A percentile compares a stretch with the other conserved stretches of the same genome.
These are phyloP conservation scores for Penicillium decumbens DNA, from an alignment of 2,329 filamentous ascomycete species.

Conservation along the genomic window DNA sequence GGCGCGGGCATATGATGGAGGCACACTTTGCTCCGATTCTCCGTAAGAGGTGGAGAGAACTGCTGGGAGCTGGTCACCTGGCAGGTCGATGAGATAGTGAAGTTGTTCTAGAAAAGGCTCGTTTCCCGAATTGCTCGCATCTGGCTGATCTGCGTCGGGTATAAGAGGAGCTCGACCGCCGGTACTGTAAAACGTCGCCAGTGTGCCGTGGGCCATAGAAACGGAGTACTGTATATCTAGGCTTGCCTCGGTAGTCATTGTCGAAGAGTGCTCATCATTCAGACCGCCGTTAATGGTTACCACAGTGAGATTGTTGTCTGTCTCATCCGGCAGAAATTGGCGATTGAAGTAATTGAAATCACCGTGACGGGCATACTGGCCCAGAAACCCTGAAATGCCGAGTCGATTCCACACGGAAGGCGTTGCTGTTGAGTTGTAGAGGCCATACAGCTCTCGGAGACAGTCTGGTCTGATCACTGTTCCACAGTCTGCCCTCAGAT, in stretches of 20 bases:
- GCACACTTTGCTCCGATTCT: constrained; percentile 61
- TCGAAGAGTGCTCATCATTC: constrained; percentile 45
- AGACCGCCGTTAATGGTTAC: constrained; percentile 55
- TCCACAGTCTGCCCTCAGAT: constrained; percentile 35
- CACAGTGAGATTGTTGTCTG: constrained; percentile 54
- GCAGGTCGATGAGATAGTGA: constrained; percentile 54
- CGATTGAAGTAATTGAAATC: constrained; percentile 57
- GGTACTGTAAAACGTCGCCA: constrained; percentile 57
- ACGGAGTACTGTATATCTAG: constrained; percentile 61
- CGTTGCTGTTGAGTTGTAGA: constrained; percentile 29
- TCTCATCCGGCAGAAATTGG: constrained; percentile 50
- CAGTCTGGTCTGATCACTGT: constrained; percentile 46
- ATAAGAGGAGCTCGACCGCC: constrained; percentile 53
- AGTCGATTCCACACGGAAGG: constrained; percentile 38
- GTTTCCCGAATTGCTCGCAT: constrained; percentile 47
- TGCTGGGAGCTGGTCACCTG: constrained; percentile 54
- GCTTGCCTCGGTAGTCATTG: constrained; percentile 55
- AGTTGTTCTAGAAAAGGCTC: constrained; percentile 65
- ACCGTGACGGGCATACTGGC: constrained; percentile 49
- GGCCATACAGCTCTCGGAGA: constrained; percentile 49
- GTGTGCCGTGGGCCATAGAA: constrained; percentile 52
- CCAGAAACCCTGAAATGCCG: constrained; percentile 48
- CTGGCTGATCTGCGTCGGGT: constrained; percentile 46
- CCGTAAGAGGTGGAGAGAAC: constrained; percentile 68
- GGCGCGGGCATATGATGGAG: constrained; percentile 55